These are phyloP conservation scores for Fraxinus excelsior DNA, from an alignment of 257 asterid species.

Conservation along the genomic window DNA sequence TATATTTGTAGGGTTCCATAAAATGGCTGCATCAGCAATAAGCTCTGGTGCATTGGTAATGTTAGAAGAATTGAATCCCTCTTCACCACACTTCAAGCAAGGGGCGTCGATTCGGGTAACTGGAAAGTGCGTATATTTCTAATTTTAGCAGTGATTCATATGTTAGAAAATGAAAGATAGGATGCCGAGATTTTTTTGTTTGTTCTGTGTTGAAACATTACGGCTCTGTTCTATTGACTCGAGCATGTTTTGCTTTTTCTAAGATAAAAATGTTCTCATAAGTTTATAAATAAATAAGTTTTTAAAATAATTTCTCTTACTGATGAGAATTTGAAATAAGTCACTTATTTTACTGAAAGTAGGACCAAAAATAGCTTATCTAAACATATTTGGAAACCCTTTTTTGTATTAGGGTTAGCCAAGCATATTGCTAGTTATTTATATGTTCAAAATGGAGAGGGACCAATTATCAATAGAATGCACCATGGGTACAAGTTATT, in stretches of 20 bases:
- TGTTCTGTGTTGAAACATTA: not conserved
- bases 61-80: constrained; percentile 65
- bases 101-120: constrained; percentile 81
- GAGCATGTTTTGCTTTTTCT: not conserved
- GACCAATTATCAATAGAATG: not conserved
- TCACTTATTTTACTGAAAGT: not conserved
- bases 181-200: not conserved
- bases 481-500: not conserved
- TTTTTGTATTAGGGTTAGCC: not conserved
- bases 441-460: not conserved
- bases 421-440: not conserved
- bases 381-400: too few species aligned
- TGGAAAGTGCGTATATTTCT: constrained; percentile 66
- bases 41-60: constrained; percentile 69
- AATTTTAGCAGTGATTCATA: not conserved
- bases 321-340: not conserved
- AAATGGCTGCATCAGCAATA: constrained; percentile 50
- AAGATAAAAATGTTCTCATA: not conserved
- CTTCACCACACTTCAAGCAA: constrained; percentile 70
- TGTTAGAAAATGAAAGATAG: not conserved
- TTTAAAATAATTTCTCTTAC: not conserved
- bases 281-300: not conserved
- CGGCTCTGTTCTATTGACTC: not conserved
- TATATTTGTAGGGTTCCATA: constrained; percentile 5
- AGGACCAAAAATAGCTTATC: not conserved